phyloP scores from a whole-genome alignment of 768 basidiomycete genomes.

The Russula dissimulans region DNA sequence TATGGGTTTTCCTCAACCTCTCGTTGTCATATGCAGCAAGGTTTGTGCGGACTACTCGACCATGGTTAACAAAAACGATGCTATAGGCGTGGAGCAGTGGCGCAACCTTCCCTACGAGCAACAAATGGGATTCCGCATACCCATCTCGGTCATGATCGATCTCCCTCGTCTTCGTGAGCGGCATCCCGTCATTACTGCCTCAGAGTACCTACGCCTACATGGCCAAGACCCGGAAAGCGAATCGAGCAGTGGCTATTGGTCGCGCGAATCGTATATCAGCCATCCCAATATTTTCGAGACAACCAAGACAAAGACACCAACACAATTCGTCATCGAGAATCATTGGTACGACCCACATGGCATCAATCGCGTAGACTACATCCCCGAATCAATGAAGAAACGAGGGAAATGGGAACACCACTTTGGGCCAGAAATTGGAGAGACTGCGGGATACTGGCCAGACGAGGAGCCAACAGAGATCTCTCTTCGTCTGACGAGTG shows the following conservation, averaged over 20 bases:
- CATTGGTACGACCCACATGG: conserved; percentile 31
- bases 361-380: conserved; percentile 32
- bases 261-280: conserved; percentile 27
- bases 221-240: conserved; percentile 29
- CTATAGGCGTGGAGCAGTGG: conserved; percentile 34
- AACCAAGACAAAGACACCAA: conserved; percentile 18
- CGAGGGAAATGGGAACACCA: conserved; percentile 26
- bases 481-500: not conserved
- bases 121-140: conserved; percentile 30
- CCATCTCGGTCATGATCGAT: conserved; percentile 34
- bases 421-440: conserved; percentile 15
- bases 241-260: conserved; percentile 32
- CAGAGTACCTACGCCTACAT: conserved; percentile 37
- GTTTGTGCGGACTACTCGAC: conserved; percentile 33
- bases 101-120: conserved; percentile 28
- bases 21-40: conserved; percentile 16
- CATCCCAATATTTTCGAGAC: conserved; percentile 23
- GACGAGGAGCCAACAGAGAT: not conserved
- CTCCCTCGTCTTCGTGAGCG: conserved; percentile 31
- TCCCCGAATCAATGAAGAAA: conserved; percentile 26
- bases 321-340: conserved; percentile 32
- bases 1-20: not conserved
- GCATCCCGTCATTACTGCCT: conserved; percentile 32
- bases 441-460: conserved; percentile 8
- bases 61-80: conserved; percentile 39